Evolutionary conservation across 805 yeast genomes (phyloP).

Genomic region (Teunomyces funiuensis): DNA sequence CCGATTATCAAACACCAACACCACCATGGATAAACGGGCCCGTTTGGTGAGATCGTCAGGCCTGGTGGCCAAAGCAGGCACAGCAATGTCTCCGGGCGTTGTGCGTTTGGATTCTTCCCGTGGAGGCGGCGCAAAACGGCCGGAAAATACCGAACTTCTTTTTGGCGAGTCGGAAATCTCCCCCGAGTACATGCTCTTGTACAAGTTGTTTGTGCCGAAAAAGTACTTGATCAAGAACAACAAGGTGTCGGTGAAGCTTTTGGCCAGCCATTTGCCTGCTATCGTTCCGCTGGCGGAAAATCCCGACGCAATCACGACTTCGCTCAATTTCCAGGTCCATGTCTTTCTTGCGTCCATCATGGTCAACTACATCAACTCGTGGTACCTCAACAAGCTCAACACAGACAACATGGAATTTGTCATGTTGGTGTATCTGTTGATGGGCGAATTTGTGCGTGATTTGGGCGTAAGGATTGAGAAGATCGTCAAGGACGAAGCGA

Average conservation of each 20-base stretch:
- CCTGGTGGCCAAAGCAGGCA: neutral
- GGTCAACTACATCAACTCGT: slow-evolving; percentile 14
- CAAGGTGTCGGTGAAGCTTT: slow-evolving; percentile 23
- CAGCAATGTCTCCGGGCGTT: neutral
- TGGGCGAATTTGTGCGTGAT: slow-evolving; percentile 26
- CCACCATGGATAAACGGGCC: neutral
- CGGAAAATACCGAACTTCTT: slow-evolving; percentile 16
- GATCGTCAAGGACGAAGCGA: slow-evolving; percentile 11
- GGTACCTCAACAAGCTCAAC: slow-evolving; percentile 24
- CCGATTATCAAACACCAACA: neutral
- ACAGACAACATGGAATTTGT: slow-evolving; percentile 33
- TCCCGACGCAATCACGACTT: slow-evolving; percentile 8
- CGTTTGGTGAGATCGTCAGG: neutral
- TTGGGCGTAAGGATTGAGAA: slow-evolving; percentile 19
- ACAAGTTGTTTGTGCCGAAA: slow-evolving; percentile 34
- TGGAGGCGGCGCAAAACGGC: neutral
- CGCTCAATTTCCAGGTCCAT: slow-evolving; percentile 37
- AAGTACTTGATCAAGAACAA: slow-evolving; percentile 31
- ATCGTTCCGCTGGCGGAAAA: slow-evolving; percentile 18
- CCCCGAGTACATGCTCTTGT: slow-evolving; percentile 34
- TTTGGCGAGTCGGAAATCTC: slow-evolving; percentile 16
- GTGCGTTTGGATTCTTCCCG: neutral
- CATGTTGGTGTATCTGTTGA: slow-evolving; percentile 21
- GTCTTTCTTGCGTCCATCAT: slow-evolving; percentile 33
- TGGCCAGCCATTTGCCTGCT: slow-evolving; percentile 28